Evolutionary conservation across 1,284 basidiomycete genomes (phyloP), one percentile per base, ranked within the genome.

Genomic region (Ustilago crameri): DNA sequence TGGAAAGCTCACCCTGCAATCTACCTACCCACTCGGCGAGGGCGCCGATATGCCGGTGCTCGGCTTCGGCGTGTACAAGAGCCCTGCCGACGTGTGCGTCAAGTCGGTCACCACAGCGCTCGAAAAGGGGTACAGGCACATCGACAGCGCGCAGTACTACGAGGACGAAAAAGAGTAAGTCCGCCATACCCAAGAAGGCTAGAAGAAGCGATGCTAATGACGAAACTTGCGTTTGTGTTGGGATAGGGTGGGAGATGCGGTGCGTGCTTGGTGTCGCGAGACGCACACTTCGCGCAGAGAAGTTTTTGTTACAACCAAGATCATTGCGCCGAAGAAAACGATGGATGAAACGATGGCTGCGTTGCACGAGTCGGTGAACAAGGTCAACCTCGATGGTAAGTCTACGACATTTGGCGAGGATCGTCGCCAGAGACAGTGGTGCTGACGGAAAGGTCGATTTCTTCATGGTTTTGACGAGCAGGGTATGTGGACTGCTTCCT

Each of bases 401-500:
- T 34, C 0, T 27, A 3, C 5, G 23, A 17, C 23, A n/a, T 24
- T 15, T 8, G 5, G 12, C 8, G 8, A 12, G 17, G 2, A 10
- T 2, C 20, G 8, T 35, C n/a, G 10, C 12, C 23, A 23, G 22
- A 42, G 18, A 42, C 9, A 20, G 20, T 18, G 20, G 15, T 23
- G 22, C 41, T 42, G 41, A 42, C 12, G 9, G n/a, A n/a, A n/a
- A n/a, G n/a, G n/a, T n/a, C n/a, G n/a, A n/a, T 12, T 18, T 12
- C 17, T 12, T 23, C 5, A 2, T 60, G 1, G 56, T 55, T 30
- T 30, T 38, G 58, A 47, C 32, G 27, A 26, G 37, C 30, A 63
- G 60, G 63, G 12, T 72, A 72, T 34, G 69, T 72, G 14, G 69
- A 72, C 38, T 72, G 69, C 56, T 72, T 72, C 50, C 52, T 72